Evolutionary conservation across 257 asterid species (phyloP).

Genomic region (Leptodermis oblonga): DNA sequence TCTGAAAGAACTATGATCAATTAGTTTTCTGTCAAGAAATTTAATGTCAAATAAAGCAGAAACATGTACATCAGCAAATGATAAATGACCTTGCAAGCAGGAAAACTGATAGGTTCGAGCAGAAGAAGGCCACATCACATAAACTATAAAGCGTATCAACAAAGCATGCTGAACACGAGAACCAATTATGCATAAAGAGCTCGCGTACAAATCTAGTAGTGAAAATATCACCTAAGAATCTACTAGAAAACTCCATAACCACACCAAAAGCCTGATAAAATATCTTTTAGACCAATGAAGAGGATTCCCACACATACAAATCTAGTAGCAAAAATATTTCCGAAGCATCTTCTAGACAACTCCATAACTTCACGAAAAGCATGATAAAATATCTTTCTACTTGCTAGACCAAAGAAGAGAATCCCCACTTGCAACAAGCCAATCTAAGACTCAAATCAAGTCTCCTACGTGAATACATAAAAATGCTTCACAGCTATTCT

Average conservation of each 20-base stretch:
- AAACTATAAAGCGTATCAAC: not conserved
- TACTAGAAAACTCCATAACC: too few relatives aligned
- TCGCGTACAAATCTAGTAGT: not conserved
- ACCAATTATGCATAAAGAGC: not conserved
- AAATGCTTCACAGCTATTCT: too few relatives aligned
- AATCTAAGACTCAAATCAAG: too few relatives aligned
- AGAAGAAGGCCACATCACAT: not conserved
- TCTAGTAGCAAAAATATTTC: not conserved
- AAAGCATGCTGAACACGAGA: not conserved
- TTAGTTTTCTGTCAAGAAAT: slow-evolving; percentile 5
- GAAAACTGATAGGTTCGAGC: not conserved
- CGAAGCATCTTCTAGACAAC: not conserved
- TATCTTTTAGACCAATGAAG: too few relatives aligned
- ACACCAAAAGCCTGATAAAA: too few relatives aligned
- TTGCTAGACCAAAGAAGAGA: too few relatives aligned
- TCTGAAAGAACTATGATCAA: slow-evolving; percentile 33
- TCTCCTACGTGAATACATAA: too few relatives aligned
- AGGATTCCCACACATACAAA: too few relatives aligned
- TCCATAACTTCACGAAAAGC: not conserved
- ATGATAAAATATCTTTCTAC: not conserved
- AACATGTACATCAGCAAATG: not conserved
- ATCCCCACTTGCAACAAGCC: too few relatives aligned
- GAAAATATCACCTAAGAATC: too few relatives aligned
- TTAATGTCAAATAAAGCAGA: not conserved
- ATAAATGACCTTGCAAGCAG: not conserved